A percentile compares a stretch with the other conserved stretches of the same genome.
phyloP scores from a whole-genome alignment of 805 yeast genomes.

The Blastobotrys peoriensis region DNA sequence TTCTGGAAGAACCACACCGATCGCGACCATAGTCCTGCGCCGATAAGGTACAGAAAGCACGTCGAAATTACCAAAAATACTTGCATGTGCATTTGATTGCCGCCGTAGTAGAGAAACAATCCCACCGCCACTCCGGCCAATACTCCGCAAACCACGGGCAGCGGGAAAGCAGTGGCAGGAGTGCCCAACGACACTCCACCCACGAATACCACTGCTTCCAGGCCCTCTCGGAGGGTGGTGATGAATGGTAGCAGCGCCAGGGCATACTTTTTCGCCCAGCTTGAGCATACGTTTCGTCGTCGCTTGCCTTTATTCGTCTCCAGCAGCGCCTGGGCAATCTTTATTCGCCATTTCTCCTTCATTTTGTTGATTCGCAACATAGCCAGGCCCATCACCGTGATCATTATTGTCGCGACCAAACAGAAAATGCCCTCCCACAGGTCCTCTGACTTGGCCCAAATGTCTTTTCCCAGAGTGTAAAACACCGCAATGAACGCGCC shows the following conservation, averaged over 20 bases:
- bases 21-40: conserved; percentile 90
- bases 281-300: conserved; percentile 35
- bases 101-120: conserved; percentile 66
- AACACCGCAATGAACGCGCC: conserved; percentile 92
- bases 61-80: conserved; percentile 83
- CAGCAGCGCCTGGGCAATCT: conserved; percentile 78
- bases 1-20: conserved; percentile 85
- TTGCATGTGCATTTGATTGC: conserved; percentile 74
- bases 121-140: conserved; percentile 75
- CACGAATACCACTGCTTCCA: conserved; percentile 91
- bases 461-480: conserved; percentile 71
- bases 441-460: conserved; percentile 84
- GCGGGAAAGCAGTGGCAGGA: conserved; percentile 71
- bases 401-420: conserved; percentile 81
- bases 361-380: conserved; percentile 93
- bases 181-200: conserved; percentile 86
- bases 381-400: conserved; percentile 90
- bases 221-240: conserved; percentile 91
- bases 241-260: conserved; percentile 86
- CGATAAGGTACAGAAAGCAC: conserved; percentile 76
- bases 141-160: conserved; percentile 86
- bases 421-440: conserved; percentile 96
- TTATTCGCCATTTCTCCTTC: conserved; percentile 95
- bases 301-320: conserved; percentile 40
- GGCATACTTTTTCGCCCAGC: conserved; percentile 62